Conservation (phyloP, 1,284 basidiomycete species). For the Fistulinella cinereoalba region DNA sequence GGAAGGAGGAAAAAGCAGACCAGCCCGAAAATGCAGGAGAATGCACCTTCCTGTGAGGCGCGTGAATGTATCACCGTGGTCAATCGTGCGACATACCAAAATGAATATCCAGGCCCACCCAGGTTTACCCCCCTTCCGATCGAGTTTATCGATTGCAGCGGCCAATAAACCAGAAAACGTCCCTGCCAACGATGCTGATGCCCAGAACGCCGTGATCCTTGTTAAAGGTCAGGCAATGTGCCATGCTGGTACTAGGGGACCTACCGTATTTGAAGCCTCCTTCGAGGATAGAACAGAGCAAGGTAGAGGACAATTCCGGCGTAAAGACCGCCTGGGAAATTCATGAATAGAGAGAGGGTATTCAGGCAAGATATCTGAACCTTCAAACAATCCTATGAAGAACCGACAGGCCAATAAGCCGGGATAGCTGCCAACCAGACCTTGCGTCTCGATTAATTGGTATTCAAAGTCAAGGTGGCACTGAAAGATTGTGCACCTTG, state of each 20-base stretch:
- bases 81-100: conserved; percentile 33
- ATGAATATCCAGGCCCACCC: conserved; percentile 72
- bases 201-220: conserved; percentile 54
- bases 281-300: conserved; percentile 56
- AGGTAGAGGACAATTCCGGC: conserved; percentile 60
- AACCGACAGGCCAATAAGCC: conserved; percentile 60
- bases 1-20: conserved; percentile 51
- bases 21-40: conserved; percentile 49
- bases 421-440: conserved; percentile 50
- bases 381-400: conserved; percentile 64
- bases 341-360: conserved; percentile 37
- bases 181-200: conserved; percentile 50
- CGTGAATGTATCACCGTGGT: too few relatives aligned
- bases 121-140: conserved; percentile 39
- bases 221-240: not conserved
- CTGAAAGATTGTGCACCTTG: conserved; percentile 43
- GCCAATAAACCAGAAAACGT: conserved; percentile 67
- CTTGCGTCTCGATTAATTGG: conserved; percentile 29
- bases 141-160: conserved; percentile 53
- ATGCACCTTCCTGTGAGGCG: conserved; percentile 47
- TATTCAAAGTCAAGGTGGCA: conserved; percentile 1
- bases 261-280: conserved; percentile 54
- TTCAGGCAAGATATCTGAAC: conserved; percentile 37
- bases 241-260: conserved; percentile 2
- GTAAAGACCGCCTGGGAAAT: conserved; percentile 48